Conservation (phyloP, 345 rosid genomes). For the Reutealis trisperma region DNA sequence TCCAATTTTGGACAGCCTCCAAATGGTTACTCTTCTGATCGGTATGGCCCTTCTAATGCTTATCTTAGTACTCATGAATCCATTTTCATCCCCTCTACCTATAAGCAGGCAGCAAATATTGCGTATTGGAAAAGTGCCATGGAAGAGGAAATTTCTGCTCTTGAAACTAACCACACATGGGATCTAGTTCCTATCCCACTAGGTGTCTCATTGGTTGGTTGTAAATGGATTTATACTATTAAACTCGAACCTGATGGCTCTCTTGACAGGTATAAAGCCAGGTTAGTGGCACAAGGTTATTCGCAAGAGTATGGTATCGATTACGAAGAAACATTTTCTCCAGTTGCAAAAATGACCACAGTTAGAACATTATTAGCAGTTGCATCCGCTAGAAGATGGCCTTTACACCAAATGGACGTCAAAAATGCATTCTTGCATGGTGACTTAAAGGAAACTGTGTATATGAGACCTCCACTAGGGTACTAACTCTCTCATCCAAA, state of each 20-base stretch:
- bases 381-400: background rate
- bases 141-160: background rate
- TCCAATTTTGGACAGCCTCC: background rate
- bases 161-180: background rate
- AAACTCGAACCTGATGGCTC: background rate
- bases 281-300: background rate
- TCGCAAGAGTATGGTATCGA: background rate
- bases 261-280: background rate
- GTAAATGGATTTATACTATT: too few relatives aligned
- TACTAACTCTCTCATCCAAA: background rate
- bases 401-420: background rate
- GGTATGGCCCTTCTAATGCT: background rate
- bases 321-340: background rate
- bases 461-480: background rate
- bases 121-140: background rate
- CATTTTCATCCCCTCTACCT: background rate
- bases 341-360: background rate
- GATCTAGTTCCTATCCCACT: background rate
- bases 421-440: background rate
- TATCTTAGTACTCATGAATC: background rate
- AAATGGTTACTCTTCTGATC: background rate
- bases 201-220: background rate
- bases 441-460: background rate
- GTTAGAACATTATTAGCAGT: background rate
- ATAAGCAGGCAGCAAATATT: background rate